Evolutionary conservation across 2,329 filamentous ascomycete genomes (phyloP).

Genomic region (Microcyclosporella mali): DNA sequence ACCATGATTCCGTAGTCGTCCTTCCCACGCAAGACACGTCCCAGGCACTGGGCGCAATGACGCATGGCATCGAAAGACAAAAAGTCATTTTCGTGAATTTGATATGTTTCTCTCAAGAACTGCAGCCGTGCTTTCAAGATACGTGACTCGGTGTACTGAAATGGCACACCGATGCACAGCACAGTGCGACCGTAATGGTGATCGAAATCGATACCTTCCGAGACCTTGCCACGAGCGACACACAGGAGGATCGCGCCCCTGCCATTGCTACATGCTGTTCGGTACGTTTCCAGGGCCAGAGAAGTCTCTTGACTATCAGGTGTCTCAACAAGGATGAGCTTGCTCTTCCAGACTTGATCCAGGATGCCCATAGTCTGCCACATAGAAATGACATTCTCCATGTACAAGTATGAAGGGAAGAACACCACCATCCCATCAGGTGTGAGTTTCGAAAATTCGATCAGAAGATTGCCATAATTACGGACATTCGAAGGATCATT

Average conservation of each 20-base stretch:
- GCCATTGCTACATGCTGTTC: conserved; percentile 95
- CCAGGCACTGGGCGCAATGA: conserved; percentile 94
- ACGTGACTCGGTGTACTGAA: conserved; percentile 96
- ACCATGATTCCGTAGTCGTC: conserved; percentile 99
- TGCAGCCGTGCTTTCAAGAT: conserved; percentile 94
- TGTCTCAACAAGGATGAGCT: conserved; percentile 94
- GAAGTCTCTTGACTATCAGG: conserved; percentile 97
- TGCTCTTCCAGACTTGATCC: conserved; percentile 98
- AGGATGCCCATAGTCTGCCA: conserved; percentile 99
- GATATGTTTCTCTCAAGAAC: conserved; percentile 93
- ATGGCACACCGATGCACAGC: conserved; percentile 91
- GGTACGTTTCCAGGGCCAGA: conserved; percentile 89
- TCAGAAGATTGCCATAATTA: conserved; percentile 89
- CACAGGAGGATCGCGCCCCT: conserved; percentile 88
- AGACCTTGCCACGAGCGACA: conserved; percentile 94
- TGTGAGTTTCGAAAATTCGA: conserved; percentile 92
- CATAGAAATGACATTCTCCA: conserved; percentile 98
- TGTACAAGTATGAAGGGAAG: conserved; percentile 97
- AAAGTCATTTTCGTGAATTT: conserved; percentile 95
- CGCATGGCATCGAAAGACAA: conserved; percentile 98
- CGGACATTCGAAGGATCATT: conserved; percentile 95
- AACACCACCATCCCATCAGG: conserved; percentile 98
- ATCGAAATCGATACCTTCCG: conserved; percentile 97
- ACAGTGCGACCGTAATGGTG: conserved; percentile 97
- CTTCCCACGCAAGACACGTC: conserved; percentile 88